Evolutionary conservation across 1,284 basidiomycete species (phyloP).

Genomic region (Megacollybia platyphylla): DNA sequence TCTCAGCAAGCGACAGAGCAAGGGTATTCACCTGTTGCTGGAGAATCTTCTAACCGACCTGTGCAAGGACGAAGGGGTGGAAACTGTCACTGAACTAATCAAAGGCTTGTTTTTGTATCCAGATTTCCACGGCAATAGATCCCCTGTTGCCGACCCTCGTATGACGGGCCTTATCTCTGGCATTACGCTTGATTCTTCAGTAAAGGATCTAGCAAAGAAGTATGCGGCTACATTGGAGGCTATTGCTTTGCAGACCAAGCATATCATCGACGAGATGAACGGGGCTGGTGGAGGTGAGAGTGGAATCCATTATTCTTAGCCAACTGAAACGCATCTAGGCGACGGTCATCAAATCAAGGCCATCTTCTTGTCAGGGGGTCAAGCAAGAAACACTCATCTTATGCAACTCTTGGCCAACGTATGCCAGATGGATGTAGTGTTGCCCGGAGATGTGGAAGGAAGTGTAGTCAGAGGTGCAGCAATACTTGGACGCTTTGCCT

Average conservation of each 20-base stretch:
- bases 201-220: conserved; percentile 79
- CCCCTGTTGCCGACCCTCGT: conserved; percentile 85
- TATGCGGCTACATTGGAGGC: conserved; percentile 91
- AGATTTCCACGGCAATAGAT: conserved; percentile 89
- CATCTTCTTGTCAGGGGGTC: conserved; percentile 91
- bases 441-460: conserved; percentile 47
- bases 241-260: conserved; percentile 90
- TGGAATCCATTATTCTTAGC: too few species aligned
- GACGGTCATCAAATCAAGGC: conserved; percentile 75
- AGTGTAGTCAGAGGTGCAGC: conserved; percentile 83
- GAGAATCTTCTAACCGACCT: conserved; percentile 67
- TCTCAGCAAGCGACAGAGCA: conserved; percentile 36
- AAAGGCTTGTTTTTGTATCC: conserved; percentile 92
- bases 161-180: conserved; percentile 92
- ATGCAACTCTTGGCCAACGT: conserved; percentile 87
- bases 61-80: conserved; percentile 38
- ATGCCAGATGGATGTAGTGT: conserved; percentile 73
- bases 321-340: too few species aligned
- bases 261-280: conserved; percentile 93
- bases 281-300: conserved; percentile 11
- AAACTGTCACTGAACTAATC: conserved; percentile 72
- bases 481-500: conserved; percentile 86
- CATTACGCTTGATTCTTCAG: conserved; percentile 67
- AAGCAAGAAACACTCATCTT: conserved; percentile 73
- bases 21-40: conserved; percentile 56